Evolutionary conservation across 768 basidiomycete species (phyloP), one percentile per base, ranked within the genome.

Genomic region (Tylopilus sp.): DNA sequence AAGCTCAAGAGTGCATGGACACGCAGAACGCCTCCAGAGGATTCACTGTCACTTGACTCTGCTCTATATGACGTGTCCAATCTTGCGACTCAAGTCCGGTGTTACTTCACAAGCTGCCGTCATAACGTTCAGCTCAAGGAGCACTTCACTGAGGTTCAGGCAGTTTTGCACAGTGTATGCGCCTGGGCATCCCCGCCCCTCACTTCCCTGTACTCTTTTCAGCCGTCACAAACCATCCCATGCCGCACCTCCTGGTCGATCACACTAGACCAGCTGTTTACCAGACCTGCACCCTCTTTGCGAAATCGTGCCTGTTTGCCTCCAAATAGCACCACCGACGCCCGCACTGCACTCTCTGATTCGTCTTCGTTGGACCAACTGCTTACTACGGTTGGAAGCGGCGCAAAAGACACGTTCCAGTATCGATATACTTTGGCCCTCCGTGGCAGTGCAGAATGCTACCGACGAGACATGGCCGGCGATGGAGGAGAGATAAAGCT

Each of bases 1-100:
- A 9, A 0, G 11, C 28, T 65, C 30, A 13, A 51, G 8, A 2
- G 23, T 3, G 42, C 51, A 35, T 65, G 65, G 64, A 66, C 64
- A 20, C 57, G 50, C 22, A 48, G 54, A 40, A 54, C 45, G 4
- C 48, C 60, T 6, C 58, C 60, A 12, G 30, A 1, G 6, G 23
- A 25, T 15, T 47, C 44, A 5, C 53, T 57, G 15, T 47, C 44
- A 5, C 53, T 57, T 20, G 23, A 42, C 6, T 3, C 11, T 7
- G 2, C 6, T 9, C 41, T 13, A 13, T 59, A 63, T 12, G 3
- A 55, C 15, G 31, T 57, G 13, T 6, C 17, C 3, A 3, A 22
- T 4, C 21, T 65, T 10, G 28, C 21, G 4, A 35, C 49, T 26
- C 18, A 43, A 0, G 20, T 56, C n/a, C 18, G 15, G 13, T 7